These are phyloP conservation scores for Hymenoscyphus fraxineus DNA, from an alignment of 2,329 filamentous ascomycete species.

Conservation along the genomic window DNA sequence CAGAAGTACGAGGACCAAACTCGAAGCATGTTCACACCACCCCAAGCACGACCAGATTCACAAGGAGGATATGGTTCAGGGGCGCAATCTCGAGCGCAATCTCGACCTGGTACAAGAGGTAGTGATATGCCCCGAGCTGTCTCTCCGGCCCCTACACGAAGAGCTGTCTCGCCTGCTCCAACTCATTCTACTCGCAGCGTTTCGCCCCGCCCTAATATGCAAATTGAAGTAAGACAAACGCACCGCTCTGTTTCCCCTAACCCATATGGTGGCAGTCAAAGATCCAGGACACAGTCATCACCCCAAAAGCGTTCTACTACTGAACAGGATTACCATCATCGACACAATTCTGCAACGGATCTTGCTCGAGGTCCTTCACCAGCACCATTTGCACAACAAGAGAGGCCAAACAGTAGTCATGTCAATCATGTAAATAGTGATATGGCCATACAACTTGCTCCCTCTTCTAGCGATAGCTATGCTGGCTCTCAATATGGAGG, in stretches of 20 bases:
- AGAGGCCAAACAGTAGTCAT: constrained; percentile 47
- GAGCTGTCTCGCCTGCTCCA: constrained; percentile 65
- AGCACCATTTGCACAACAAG: constrained; percentile 36
- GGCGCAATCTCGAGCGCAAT: constrained; percentile 33
- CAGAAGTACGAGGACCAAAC: constrained; percentile 84
- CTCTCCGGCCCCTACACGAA: constrained; percentile 66
- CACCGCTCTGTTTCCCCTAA: constrained; percentile 59
- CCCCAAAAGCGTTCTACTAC: constrained; percentile 44
- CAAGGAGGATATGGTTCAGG: constrained; percentile 34
- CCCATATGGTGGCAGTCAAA: constrained; percentile 48
- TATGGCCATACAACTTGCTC: constrained; percentile 68
- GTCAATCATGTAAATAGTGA: constrained; percentile 34
- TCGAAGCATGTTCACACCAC: constrained; percentile 65
- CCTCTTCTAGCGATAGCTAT: constrained; percentile 51
- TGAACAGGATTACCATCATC: constrained; percentile 50
- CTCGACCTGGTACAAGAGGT: constrained; percentile 57
- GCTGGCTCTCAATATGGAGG: constrained; percentile 48
- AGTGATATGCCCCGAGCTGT: constrained; percentile 56
- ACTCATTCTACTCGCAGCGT: constrained; percentile 45
- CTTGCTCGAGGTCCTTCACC: constrained; percentile 46
- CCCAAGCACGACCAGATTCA: constrained; percentile 32
- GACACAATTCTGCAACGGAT: constrained; percentile 46
- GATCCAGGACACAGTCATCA: constrained; percentile 35
- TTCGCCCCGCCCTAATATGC: constrained; percentile 59
- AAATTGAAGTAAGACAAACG: constrained; percentile 43